A percentile compares a stretch with the other conserved stretches of the same genome.
phyloP scores from a whole-genome alignment of 2,329 filamentous ascomycete species.

The Neonectria punicea region DNA sequence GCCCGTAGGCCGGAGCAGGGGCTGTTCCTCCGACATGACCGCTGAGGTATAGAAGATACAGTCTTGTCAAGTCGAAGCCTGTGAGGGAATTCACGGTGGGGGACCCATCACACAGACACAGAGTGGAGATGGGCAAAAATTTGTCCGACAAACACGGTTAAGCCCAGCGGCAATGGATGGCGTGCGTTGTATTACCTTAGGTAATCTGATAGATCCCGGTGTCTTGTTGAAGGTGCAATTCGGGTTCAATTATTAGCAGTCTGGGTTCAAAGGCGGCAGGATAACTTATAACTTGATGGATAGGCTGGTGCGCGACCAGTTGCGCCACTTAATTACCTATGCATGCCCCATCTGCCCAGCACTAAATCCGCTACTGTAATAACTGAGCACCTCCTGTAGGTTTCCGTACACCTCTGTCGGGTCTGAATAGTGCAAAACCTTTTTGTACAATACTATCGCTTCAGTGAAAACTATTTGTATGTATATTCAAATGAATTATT shows the following conservation, averaged over 20 bases:
- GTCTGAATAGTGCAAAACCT: too few species aligned
- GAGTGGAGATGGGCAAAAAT: background rate
- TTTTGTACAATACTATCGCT: too few species aligned
- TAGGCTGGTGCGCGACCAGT: too few species aligned
- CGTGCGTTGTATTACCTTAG: background rate
- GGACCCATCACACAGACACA: background rate
- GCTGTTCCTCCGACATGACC: constrained; percentile 9
- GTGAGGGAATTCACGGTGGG: background rate
- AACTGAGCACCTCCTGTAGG: too few species aligned
- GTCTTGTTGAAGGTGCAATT: background rate
- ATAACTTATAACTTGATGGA: too few species aligned
- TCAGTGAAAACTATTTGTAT: too few species aligned
- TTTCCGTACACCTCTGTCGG: too few species aligned
- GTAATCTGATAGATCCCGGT: background rate
- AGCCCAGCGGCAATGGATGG: background rate
- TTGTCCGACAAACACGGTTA: background rate
- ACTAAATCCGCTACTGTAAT: too few species aligned
- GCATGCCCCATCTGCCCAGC: too few species aligned
- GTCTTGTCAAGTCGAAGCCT: background rate
- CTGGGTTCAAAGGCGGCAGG: too few species aligned
- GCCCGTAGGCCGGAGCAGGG: background rate
- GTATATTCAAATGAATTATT: too few species aligned
- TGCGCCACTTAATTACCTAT: too few species aligned
- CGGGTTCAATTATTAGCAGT: background rate
- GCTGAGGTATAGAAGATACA: background rate